phyloP scores from a whole-genome alignment of 1,284 basidiomycete genomes.

The Moesziomyces globuligerus region DNA sequence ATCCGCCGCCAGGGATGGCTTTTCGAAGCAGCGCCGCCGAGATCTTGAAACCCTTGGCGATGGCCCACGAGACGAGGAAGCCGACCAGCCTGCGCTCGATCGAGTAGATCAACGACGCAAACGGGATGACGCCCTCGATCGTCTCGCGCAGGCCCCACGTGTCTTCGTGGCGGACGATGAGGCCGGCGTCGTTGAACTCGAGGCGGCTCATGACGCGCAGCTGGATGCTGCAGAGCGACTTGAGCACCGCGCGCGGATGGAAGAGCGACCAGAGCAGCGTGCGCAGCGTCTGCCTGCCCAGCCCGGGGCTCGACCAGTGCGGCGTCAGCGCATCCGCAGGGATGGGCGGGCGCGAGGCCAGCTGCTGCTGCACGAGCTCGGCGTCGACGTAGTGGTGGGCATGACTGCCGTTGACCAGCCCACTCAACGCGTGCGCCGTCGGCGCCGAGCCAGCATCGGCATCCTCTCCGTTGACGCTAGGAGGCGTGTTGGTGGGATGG shows the following conservation, averaged over 20 bases:
- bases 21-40: slow-evolving; percentile 45
- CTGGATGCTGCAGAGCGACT: slow-evolving; percentile 61
- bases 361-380: slow-evolving; percentile 37
- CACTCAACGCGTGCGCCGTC: slow-evolving; percentile 10
- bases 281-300: slow-evolving; percentile 58
- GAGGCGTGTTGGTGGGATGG: slow-evolving; percentile 39
- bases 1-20: slow-evolving; percentile 25
- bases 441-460: slow-evolving; percentile 11
- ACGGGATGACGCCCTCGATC: slow-evolving; percentile 64
- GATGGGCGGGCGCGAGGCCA: slow-evolving; percentile 46
- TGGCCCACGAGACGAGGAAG: slow-evolving; percentile 58
- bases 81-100: slow-evolving; percentile 60
- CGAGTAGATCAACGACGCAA: slow-evolving; percentile 59
- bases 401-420: slow-evolving; percentile 22
- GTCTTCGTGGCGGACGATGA: slow-evolving; percentile 66
- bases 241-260: slow-evolving; percentile 56
- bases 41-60: slow-evolving; percentile 56
- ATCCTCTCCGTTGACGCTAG: slow-evolving; percentile 59
- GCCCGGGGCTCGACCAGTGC: slow-evolving; percentile 61
- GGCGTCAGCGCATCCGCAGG: slow-evolving; percentile 59
- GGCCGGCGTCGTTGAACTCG: slow-evolving; percentile 67
- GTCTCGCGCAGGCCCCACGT: slow-evolving; percentile 66
- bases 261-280: slow-evolving; percentile 58
- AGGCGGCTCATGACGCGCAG: slow-evolving; percentile 64
- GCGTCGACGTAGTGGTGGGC: slow-evolving; percentile 42